Conservation (phyloP, 1,284 basidiomycete species). For the Coniophora puteana region DNA sequence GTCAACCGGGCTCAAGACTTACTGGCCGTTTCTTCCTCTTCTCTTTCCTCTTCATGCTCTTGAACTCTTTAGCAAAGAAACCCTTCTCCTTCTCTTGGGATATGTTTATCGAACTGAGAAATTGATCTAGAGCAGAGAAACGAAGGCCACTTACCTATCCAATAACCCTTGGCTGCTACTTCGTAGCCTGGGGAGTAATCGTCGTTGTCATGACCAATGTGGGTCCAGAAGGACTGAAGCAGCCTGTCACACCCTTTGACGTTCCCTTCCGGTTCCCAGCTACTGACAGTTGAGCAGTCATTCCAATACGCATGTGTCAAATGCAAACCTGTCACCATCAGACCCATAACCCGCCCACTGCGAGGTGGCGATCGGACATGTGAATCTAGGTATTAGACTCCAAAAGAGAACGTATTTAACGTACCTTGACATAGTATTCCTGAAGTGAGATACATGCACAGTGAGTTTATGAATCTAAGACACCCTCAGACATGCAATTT, state of each 20-base stretch:
- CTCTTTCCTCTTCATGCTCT: constrained; percentile 24
- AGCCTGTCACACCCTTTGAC: constrained; percentile 50
- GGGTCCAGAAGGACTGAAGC: constrained; percentile 57
- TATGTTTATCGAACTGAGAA: not conserved
- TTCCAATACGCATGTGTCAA: not conserved
- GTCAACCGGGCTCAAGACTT: no score
- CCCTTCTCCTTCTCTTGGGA: constrained; percentile 34
- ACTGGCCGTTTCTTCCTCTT: constrained; percentile 21
- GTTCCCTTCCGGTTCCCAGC: constrained; percentile 66
- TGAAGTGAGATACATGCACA: constrained; percentile 22
- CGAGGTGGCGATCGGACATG: constrained; percentile 9
- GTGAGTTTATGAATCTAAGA: not conserved
- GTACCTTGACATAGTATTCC: constrained; percentile 63
- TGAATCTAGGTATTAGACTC: no score
- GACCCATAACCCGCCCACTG: constrained; percentile 52
- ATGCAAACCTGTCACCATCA: constrained; percentile 40
- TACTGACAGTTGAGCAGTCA: constrained; percentile 25
- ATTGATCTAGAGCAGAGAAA: constrained; percentile 4
- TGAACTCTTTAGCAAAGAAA: constrained; percentile 40
- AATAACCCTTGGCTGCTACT: constrained; percentile 36
- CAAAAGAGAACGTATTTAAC: not conserved
- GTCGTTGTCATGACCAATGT: constrained; percentile 52
- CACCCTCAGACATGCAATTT: constrained; percentile 3
- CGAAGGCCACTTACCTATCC: constrained; percentile 44
- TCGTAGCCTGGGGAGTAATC: constrained; percentile 47